phyloP scores from a whole-genome alignment of 2,329 filamentous ascomycete species.

The Tolypocladium inflatum region DNA sequence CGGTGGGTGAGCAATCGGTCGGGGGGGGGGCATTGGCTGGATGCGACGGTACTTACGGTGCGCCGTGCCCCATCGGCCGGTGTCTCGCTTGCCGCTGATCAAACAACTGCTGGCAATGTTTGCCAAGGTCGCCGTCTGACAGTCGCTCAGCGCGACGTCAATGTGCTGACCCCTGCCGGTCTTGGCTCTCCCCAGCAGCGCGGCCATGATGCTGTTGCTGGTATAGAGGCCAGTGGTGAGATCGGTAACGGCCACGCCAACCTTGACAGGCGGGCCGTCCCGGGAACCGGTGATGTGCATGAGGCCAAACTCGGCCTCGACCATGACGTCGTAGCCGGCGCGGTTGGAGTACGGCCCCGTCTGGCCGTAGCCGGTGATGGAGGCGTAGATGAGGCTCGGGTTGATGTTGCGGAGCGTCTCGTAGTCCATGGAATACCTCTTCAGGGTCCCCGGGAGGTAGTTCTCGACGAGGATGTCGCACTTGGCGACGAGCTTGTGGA shows the following conservation, averaged over 20 bases:
- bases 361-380: conserved; percentile 94
- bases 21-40: neutral
- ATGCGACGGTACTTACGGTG: conserved; percentile 55
- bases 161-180: conserved; percentile 84
- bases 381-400: conserved; percentile 81
- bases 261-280: conserved; percentile 88
- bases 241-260: conserved; percentile 94
- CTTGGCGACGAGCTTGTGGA: conserved; percentile 74
- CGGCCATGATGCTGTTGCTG: conserved; percentile 91
- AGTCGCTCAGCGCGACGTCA: conserved; percentile 85
- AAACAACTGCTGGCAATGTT: conserved; percentile 91
- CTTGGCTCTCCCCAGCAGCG: conserved; percentile 63
- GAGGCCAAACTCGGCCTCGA: conserved; percentile 92
- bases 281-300: conserved; percentile 96
- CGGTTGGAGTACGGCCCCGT: conserved; percentile 81
- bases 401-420: conserved; percentile 73
- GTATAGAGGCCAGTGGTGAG: conserved; percentile 92
- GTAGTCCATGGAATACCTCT: conserved; percentile 89
- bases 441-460: conserved; percentile 80
- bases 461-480: conserved; percentile 96
- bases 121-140: conserved; percentile 86
- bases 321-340: conserved; percentile 98
- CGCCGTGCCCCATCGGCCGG: conserved; percentile 89
- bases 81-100: conserved; percentile 78
- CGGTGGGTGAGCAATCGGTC: neutral